These are phyloP conservation scores for Erigeron canadensis DNA, from an alignment of 129 eudicot genomes.

Conservation along the genomic window DNA sequence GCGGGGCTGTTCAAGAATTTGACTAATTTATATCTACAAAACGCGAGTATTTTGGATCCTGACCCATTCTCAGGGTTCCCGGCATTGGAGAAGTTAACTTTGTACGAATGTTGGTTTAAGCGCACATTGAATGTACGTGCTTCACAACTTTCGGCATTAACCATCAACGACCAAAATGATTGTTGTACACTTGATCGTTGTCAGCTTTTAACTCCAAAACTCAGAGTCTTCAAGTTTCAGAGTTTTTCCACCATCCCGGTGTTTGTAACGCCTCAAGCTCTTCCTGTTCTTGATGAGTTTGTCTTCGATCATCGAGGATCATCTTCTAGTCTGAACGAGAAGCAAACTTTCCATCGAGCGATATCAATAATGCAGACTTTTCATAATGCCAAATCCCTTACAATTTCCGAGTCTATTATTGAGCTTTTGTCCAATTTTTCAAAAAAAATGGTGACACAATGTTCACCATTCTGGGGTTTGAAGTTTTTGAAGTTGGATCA, in stretches of 20 bases:
- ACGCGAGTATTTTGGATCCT: not conserved
- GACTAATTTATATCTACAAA: not conserved
- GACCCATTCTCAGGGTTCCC: slow-evolving; percentile 23
- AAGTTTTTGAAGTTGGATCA: slow-evolving; percentile 17
- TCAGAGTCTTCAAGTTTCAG: slow-evolving; percentile 7
- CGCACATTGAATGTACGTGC: slow-evolving; percentile 2
- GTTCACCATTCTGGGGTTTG: slow-evolving; percentile 13
- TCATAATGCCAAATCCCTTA: not conserved
- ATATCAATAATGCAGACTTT: not conserved
- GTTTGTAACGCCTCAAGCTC: not conserved
- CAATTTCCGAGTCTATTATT: not conserved
- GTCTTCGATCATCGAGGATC: not conserved
- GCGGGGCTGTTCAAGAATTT: slow-evolving; percentile 7
- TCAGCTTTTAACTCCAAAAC: slow-evolving; percentile 5
- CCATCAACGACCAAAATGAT: not conserved
- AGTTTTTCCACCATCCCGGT: no score
- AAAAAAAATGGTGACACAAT: not conserved
- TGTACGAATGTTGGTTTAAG: not conserved
- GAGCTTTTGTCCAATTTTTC: not conserved
- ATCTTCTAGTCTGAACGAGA: not conserved
- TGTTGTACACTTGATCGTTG: not conserved
- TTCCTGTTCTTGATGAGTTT: slow-evolving; percentile 16
- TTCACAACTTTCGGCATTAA: not conserved
- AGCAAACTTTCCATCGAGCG: slow-evolving; percentile 1
- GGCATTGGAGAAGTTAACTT: slow-evolving; percentile 2